Percentiles rank a stretch among this genome's conserved stretches.
Evolutionary conservation across 140 eudicot genomes (phyloP).

Genomic region (Oenanthe javanica): DNA sequence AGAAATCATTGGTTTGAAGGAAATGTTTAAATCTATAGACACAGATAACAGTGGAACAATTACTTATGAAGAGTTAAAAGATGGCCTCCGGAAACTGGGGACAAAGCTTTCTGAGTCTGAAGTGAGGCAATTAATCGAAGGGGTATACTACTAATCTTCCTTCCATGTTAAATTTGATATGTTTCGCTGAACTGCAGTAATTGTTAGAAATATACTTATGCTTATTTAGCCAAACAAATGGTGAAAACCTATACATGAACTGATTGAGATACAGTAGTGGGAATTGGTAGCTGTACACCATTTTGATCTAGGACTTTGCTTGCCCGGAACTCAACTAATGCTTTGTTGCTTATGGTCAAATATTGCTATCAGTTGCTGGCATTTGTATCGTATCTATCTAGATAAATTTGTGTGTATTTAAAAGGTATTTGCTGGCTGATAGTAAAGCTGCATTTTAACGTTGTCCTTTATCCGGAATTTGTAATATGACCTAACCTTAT

Average conservation of each 20-base stretch:
- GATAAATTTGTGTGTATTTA: background rate
- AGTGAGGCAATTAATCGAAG: conserved; percentile 93
- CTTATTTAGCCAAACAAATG: background rate
- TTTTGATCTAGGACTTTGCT: background rate
- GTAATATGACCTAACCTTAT: background rate
- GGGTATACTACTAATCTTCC: conserved; percentile 36
- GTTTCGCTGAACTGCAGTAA: background rate
- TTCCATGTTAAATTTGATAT: background rate
- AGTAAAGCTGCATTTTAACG: background rate
- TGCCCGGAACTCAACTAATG: background rate
- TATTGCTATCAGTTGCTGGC: background rate
- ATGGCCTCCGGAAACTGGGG: conserved; percentile 89
- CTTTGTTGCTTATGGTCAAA: background rate
- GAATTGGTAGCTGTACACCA: background rate
- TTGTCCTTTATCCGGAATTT: background rate
- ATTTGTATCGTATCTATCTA: background rate
- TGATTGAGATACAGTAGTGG: background rate
- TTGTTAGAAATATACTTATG: background rate
- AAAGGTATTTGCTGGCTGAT: background rate
- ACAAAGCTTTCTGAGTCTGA: conserved; percentile 89
- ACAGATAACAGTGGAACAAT: conserved; percentile 92
- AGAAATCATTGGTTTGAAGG: conserved; percentile 91
- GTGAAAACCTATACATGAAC: background rate
- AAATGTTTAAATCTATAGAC: conserved; percentile 96
- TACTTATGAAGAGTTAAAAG: conserved; percentile 85